Evolutionary conservation across 495 filamentous ascomycete species (phyloP).

Genomic region (Neurospora sp.): DNA sequence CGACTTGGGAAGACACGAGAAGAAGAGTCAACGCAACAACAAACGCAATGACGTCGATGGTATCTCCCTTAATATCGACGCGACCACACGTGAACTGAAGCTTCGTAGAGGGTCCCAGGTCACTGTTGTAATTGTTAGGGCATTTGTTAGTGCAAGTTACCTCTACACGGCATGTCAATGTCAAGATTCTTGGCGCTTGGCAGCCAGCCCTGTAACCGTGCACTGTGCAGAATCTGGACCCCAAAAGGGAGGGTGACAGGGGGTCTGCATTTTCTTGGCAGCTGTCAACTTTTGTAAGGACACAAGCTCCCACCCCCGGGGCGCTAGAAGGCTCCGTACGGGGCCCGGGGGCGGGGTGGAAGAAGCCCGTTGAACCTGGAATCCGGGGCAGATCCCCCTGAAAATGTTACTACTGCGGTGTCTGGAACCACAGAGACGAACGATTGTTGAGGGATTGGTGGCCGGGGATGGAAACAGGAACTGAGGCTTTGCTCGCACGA

Average conservation of each 20-base stretch:
- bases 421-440: background rate
- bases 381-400: background rate
- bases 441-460: background rate
- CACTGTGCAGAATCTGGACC: background rate
- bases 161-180: background rate
- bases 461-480: background rate
- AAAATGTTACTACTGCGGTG: background rate
- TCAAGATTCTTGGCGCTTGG: background rate
- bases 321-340: background rate
- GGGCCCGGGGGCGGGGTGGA: background rate
- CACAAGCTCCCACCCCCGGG: background rate
- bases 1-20: background rate
- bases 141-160: background rate
- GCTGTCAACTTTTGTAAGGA: background rate
- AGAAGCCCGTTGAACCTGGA: background rate
- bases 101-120: background rate
- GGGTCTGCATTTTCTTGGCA: background rate
- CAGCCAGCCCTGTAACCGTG: background rate
- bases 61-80: background rate
- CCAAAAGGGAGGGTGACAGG: background rate
- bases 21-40: background rate
- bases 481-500: background rate
- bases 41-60: slow-evolving; percentile 5
- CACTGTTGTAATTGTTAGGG: background rate
- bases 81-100: slow-evolving; percentile 9